Evolutionary conservation across 352 stramenopile species (phyloP), one percentile per base, ranked within the genome.

Genomic region (Pythium plurisporium): DNA sequence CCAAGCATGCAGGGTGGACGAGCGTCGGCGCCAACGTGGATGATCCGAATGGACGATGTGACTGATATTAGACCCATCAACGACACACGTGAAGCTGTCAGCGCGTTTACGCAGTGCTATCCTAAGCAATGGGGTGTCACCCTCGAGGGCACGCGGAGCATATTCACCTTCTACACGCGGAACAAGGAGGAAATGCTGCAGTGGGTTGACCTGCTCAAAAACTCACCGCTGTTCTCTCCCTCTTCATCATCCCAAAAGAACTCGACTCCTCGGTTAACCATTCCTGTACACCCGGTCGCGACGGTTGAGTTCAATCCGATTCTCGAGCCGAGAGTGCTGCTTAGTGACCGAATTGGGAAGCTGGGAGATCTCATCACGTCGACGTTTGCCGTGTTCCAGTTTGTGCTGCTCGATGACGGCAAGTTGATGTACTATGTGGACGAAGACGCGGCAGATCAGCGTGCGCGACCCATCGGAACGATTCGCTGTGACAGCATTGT

Each of bases 161-260:
- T 95, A 31, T 91, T 94, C 58, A 94, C 83, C 6, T 95, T 94
- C 51, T 93, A 90, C 65, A 89, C 85, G 26, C 74, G 82, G 30
- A 86, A 77, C 51, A 69, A 71, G 19, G 71, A 87, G 14, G 84
- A 95, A 54, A 87, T 93, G 80, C 51, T 77, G 12, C 80, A 93
- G 55, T 95, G 86, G 86, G 63, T 95, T 26, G 84, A 95, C 64
- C 45, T 94, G 50, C 72, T 95, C 20, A 95, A 95, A 67, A 95
- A 95, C 57, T 91, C 73, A 40, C 82, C 81, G 11, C 62, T 93
- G 23, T 95, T 93, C 62, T 81, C 70, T 3, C 30, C 48, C n/a
- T 23, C 55, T 17, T 41, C 62, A 3, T 49, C 51, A 7, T 52
- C 62, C 12, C 23, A 51, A 11, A 45, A 48, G 36, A 50, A 65